Base-by-base conservation (phyloP, 495 filamentous ascomycete species). In the Xylaria grammica region DNA sequence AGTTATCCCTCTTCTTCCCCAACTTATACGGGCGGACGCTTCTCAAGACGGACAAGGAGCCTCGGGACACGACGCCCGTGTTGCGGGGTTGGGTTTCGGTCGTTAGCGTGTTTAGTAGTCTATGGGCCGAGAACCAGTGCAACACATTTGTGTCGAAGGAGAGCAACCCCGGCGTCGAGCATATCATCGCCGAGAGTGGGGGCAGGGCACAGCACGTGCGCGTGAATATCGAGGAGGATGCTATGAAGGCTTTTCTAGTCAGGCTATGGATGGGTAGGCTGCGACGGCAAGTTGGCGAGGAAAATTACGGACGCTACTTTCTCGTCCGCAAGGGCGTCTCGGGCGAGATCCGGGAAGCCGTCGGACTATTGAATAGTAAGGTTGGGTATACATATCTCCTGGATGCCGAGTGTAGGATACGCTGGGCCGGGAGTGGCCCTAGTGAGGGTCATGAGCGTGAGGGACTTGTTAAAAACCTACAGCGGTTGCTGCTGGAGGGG, bases 311-410 rank as follows among this genome's bases (percentile, higher is more conserved):
- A 19, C 81, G 83, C 69, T 97, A 96, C 70, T 97, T 98, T 73
- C 63, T 98, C 30, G 87, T 98, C n/a, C 77, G 85, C 65, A 89
- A 79, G 69, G 95, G 94, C 0, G 70, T 99, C 40, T 84, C 82
- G 0, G 87, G 92, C 36, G 81, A 88, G 22, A 86, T 97, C 29
- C 86, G 89, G 59, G 89, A 93, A 74, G 80, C 84, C 36, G 88
- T 98, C 66, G 94, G 92, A 3, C 78, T 95, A 72, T 74, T 92
- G 74, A 99, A 98, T 77, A 85, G 83, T 44, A 93, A 91, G 78
- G 94, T 97, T 11, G 96, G 96, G 13, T 97, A 97, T 81, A 91
- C 93, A 27, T 99, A 97, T 78, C 81, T 99, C 60, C 76, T 99
- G 62, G 95, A 99, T 78, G 80, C 86, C 68, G 78, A 92, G 50